A percentile compares a stretch with the other conserved stretches of the same genome.
phyloP scores from a whole-genome alignment of 768 basidiomycete genomes.

The Mycena latifolia region DNA sequence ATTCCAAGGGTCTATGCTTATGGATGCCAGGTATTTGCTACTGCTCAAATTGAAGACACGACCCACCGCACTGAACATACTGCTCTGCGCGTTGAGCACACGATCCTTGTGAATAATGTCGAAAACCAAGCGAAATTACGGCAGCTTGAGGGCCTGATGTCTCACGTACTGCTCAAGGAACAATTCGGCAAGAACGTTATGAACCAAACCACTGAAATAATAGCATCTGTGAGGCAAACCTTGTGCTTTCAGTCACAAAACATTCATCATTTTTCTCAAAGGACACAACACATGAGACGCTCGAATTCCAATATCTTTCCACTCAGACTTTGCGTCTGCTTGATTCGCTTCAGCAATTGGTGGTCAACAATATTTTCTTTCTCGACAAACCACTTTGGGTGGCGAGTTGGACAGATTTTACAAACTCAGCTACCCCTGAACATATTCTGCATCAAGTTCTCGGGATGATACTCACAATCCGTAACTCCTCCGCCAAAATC shows the following conservation, averaged over 20 bases:
- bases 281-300: background rate
- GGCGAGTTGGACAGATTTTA: background rate
- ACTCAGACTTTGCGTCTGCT: background rate
- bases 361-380: background rate
- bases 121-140: too few relatives aligned
- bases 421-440: too few relatives aligned
- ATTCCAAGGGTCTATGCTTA: background rate
- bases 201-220: constrained; percentile 9
- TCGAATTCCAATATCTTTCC: constrained; percentile 4
- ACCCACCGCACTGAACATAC: too few relatives aligned
- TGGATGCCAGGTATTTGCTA: background rate
- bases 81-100: too few relatives aligned
- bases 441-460: too few relatives aligned
- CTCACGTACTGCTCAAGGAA: background rate
- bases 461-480: too few relatives aligned
- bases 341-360: background rate
- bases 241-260: too few relatives aligned
- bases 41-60: background rate
- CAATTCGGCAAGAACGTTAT: background rate
- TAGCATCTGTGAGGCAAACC: constrained; percentile 4
- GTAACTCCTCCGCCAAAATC: background rate
- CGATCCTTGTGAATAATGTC: too few relatives aligned
- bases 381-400: background rate
- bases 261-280: background rate
- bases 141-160: constrained; percentile 1